Conservation (phyloP, 306 rosid species). For the Prunus mira region DNA sequence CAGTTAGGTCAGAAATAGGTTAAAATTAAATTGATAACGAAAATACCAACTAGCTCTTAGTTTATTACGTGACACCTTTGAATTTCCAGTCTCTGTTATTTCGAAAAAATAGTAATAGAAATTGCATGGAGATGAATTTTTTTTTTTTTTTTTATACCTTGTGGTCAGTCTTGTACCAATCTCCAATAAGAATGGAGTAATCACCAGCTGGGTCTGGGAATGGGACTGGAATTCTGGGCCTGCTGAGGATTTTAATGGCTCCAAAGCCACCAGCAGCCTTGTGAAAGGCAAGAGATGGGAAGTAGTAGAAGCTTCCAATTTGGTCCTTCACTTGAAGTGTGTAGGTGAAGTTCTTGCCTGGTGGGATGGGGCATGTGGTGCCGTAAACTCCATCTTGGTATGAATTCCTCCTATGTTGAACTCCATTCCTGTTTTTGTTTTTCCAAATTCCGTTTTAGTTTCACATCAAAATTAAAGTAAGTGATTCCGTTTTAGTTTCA, state of each 20-base stretch:
- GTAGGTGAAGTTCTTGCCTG: slow-evolving; percentile 90
- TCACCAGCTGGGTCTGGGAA: slow-evolving; percentile 82
- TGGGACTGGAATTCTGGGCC: slow-evolving; percentile 89
- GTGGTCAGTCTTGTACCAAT: slow-evolving; percentile 73
- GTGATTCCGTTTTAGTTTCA: neutral
- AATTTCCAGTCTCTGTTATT: too few relatives aligned
- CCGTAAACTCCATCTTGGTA: slow-evolving; percentile 82
- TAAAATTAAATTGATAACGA: neutral
- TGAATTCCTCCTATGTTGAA: slow-evolving; percentile 86
- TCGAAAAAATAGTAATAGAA: too few relatives aligned
- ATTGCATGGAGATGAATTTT: too few relatives aligned
- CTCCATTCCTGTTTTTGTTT: slow-evolving; percentile 59
- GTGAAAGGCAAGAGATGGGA: slow-evolving; percentile 81
- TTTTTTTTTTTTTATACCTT: slow-evolving; percentile 31
- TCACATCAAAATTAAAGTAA: neutral
- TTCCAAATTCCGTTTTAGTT: neutral
- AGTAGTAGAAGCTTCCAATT: slow-evolving; percentile 82
- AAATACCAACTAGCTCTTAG: neutral
- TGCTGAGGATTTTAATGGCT: slow-evolving; percentile 65
- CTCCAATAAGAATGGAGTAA: slow-evolving; percentile 72
- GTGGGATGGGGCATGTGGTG: slow-evolving; percentile 88
- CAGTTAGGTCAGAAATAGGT: neutral
- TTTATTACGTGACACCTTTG: neutral
- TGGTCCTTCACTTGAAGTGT: slow-evolving; percentile 86
- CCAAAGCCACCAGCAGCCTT: slow-evolving; percentile 97